Evolutionary conservation across 2,329 filamentous ascomycete species (phyloP), one percentile per base, ranked within the genome.

Genomic region (Trichoderma sp.): DNA sequence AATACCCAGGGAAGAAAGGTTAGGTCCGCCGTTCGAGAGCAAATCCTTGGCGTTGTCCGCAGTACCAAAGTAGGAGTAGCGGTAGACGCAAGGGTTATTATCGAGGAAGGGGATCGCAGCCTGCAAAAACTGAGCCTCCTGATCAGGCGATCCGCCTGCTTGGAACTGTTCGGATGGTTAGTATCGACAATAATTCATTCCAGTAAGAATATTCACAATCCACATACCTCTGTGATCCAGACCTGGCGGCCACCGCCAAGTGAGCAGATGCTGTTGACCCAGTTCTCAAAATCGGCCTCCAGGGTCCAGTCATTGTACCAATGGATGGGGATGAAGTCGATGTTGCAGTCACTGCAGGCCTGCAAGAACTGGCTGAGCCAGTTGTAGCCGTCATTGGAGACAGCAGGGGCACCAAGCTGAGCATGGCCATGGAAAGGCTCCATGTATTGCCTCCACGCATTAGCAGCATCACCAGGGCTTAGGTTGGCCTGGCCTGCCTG

Each of bases 241-340:
- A 85, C 74, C n/a, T 78, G 77, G 68, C 79, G 78, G 29, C 76
- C 77, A 57, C 75, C 75, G 40, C 75, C 76, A n/a, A 80, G 73
- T 14, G 70, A 70, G 68, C 80, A 79, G 33, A 82, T 81, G n/a
- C 79, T 73, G 27, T 76, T 66, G 53, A 84, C 74, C 74, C 84
- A 81, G 63, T 74, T 66, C 76, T 84, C 80, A 77, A 85, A 83
- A 75, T 82, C 81, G 3, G 72, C 73, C 8, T 76, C 74, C 70
- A 79, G 76, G 56, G 74, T 73, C 49, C 76, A 76, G 35, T 74
- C 72, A 68, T 81, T 81, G 70, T 85, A 85, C 83, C 83, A 85
- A 72, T 85, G 83, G 43, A 84, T 77, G 71, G 79, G 77, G 68
- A 84, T 71, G 71, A 80, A 82, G 74, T 84, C 82, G 60, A 85